Evolutionary conservation across 78 protist genomes (phyloP), one percentile per base, ranked within the genome.

Genomic region (Anaeramoeba flamelloides): DNA sequence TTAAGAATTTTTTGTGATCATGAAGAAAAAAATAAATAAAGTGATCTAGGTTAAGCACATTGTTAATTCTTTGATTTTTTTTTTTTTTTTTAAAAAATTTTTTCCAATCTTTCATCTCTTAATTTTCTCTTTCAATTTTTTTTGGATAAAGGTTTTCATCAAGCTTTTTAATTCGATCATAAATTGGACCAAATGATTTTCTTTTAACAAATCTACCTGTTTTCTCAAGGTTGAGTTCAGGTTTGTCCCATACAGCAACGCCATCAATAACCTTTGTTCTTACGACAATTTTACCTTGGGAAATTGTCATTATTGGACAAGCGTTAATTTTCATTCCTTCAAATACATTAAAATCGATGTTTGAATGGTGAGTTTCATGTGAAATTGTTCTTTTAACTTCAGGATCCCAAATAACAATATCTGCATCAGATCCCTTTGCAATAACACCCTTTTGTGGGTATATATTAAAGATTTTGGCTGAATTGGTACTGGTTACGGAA

Each of bases 391-490:
- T 82, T n/a, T 53, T n/a, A 1, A 38, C 83, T 38, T 84, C 77
- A 22, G 89, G 87, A 82, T 91, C 87, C 92, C 90, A 88, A 4
- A 91, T 53, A 26, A 81, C 89, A 40, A 91, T 53, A 76, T 91
- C 95, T 36, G 89, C 95, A 80, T 91, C 95, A 2, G 86, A 30
- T 0, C 95, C 95, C 33, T 79, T 82, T 17, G 41, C 90, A 12
- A 92, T 89, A 30, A 86, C 36, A 36, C 95, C 95, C 88, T 92
- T 92, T 33, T 69, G 87, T 39, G 94, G 94, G 79, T 90, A 92
- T 33, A 91, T 38, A 78, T 88, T 89, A 88, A 91, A 92, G 36
- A 92, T 85, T 38, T 74, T 38, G 34, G 94, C 94, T 1, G 94
- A 91, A 22, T 86, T 82, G 3, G 93, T 65, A 36, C 87, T 81